These are phyloP conservation scores for Viola odorata DNA, from an alignment of 345 rosid species.

Conservation along the genomic window DNA sequence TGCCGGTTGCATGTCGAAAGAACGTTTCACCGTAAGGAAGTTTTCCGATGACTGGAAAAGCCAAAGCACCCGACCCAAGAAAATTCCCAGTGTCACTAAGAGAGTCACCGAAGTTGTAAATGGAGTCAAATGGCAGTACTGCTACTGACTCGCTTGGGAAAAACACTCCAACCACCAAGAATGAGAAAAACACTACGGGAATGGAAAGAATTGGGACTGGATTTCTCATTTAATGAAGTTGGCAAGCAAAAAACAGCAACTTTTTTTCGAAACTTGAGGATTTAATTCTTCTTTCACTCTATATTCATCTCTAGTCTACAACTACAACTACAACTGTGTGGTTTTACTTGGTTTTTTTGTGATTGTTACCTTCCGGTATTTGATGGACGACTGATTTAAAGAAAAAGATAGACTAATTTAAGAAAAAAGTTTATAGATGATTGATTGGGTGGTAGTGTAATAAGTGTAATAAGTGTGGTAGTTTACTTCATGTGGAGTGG, in stretches of 20 bases:
- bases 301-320: no score
- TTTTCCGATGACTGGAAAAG: slow-evolving; percentile 43
- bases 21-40: slow-evolving; percentile 62
- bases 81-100: slow-evolving; percentile 72
- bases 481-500: no score
- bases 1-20: slow-evolving; percentile 53
- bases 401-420: no score
- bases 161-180: slow-evolving; percentile 13
- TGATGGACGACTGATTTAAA: no score
- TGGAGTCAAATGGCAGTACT: slow-evolving; percentile 38
- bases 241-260: background rate
- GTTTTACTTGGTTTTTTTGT: no score
- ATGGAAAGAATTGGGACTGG: background rate
- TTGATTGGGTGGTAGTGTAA: no score
- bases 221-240: slow-evolving; percentile 3
- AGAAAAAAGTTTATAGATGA: no score
- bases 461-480: no score
- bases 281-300: background rate
- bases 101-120: slow-evolving; percentile 79
- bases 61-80: slow-evolving; percentile 42
- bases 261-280: background rate
- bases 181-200: background rate
- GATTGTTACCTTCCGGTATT: no score
- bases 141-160: slow-evolving; percentile 21
- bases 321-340: no score